Evolutionary conservation across 306 rosid species (phyloP).

Genomic region (Rubus parviflorus): DNA sequence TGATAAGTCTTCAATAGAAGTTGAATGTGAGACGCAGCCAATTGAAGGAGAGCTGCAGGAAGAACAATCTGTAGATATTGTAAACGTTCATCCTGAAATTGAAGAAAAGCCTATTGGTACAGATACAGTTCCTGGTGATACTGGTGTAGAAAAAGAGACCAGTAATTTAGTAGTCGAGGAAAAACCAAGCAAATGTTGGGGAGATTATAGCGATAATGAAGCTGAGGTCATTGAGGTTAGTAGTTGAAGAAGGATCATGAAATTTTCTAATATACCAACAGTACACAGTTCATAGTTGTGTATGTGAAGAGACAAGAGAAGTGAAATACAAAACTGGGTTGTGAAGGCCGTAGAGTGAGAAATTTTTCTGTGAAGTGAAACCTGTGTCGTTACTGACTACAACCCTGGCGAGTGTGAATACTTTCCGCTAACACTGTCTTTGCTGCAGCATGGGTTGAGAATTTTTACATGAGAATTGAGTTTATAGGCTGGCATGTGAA

Average conservation of each 20-base stretch:
- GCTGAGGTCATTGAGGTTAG: constrained; percentile 59
- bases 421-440: constrained; percentile 26
- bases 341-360: constrained; percentile 5
- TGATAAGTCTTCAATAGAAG: constrained; percentile 38
- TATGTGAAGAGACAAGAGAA: constrained; percentile 28
- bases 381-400: constrained; percentile 27
- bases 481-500: constrained; percentile 34
- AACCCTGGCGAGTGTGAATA: constrained; percentile 39
- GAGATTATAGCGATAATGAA: constrained; percentile 90
- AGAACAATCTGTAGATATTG: constrained; percentile 39
- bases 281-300: constrained; percentile 28
- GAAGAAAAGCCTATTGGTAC: constrained; percentile 51
- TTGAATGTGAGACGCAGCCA: constrained; percentile 39
- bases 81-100: constrained; percentile 22
- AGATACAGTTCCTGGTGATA: constrained; percentile 29
- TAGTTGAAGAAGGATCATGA: constrained; percentile 45
- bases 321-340: background rate
- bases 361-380: constrained; percentile 22
- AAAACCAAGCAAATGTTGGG: constrained; percentile 75
- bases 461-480: constrained; percentile 19
- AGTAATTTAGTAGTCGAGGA: constrained; percentile 40
- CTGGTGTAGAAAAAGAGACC: constrained; percentile 34
- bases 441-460: constrained; percentile 19
- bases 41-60: constrained; percentile 45
- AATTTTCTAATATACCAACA: constrained; percentile 12